These are phyloP conservation scores for Flaveria ramosissima DNA, from an alignment of 129 eudicot genomes.

Conservation along the genomic window DNA sequence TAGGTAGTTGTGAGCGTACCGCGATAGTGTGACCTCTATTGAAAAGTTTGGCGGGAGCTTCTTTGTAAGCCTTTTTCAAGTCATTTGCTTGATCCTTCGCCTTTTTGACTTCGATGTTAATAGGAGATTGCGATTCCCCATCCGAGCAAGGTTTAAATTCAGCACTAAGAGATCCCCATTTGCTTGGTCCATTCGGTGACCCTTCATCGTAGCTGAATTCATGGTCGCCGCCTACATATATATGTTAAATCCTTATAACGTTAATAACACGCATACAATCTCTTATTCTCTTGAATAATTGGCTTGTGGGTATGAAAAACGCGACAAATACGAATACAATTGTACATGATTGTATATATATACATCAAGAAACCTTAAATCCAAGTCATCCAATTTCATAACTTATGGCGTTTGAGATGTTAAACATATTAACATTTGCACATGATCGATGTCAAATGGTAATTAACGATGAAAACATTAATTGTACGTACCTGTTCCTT, in stretches of 20 bases:
- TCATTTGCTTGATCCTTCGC: constrained; percentile 11
- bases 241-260: background rate
- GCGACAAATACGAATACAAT: background rate
- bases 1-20: constrained; percentile 29
- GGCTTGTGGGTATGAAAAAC: background rate
- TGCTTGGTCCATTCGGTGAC: constrained; percentile 35
- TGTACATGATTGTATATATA: too few species aligned
- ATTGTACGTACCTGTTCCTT: constrained; percentile 18
- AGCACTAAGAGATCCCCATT: constrained; percentile 45
- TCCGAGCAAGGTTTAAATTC: constrained; percentile 37
- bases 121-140: constrained; percentile 51
- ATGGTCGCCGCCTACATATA: background rate
- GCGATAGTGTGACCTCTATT: constrained; percentile 38
- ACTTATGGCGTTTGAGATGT: too few species aligned
- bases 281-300: too few species aligned
- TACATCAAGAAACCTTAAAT: too few species aligned
- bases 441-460: background rate
- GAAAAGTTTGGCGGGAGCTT: constrained; percentile 41
- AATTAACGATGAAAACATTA: background rate
- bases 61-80: constrained; percentile 43
- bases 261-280: background rate
- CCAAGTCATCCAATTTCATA: too few species aligned
- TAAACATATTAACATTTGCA: background rate
- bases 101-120: constrained; percentile 27
- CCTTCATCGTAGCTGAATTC: constrained; percentile 32